A percentile compares a stretch with the other conserved stretches of the same genome.
Conservation (phyloP, 257 asterid species). For the Plantago ovata region DNA sequence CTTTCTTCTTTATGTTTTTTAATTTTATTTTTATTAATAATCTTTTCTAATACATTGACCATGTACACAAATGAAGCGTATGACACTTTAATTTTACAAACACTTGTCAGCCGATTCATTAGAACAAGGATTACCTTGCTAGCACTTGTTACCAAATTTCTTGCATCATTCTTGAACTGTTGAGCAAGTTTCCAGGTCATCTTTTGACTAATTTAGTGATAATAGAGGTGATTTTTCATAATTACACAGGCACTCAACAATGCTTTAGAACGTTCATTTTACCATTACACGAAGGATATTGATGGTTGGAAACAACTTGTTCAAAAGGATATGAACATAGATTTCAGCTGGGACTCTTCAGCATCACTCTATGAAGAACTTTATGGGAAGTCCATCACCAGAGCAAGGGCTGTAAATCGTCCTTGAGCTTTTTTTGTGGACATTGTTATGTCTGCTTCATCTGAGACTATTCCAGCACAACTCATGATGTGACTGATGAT, state of each 20-base stretch:
- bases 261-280: constrained; percentile 75
- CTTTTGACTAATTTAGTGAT: constrained; percentile 10
- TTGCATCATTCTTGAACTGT: constrained; percentile 3
- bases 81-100: too few species aligned
- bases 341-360: constrained; percentile 92
- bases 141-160: background rate
- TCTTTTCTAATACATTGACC: too few species aligned
- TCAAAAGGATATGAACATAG: constrained; percentile 77
- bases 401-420: constrained; percentile 50
- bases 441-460: background rate
- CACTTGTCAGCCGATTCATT: too few species aligned
- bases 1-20: too few species aligned
- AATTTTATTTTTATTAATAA: too few species aligned
- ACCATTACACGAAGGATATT: constrained; percentile 42
- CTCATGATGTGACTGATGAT: constrained; percentile 6
- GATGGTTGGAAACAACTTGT: constrained; percentile 72
- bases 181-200: background rate
- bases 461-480: constrained; percentile 5
- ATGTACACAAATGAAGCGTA: too few species aligned
- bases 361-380: constrained; percentile 81
- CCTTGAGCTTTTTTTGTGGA: constrained; percentile 18
- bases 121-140: background rate
- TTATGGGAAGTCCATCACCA: constrained; percentile 59
- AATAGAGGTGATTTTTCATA: constrained; percentile 6
- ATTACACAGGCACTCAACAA: constrained; percentile 54